Evolutionary conservation across 768 basidiomycete genomes (phyloP).

Genomic region (Asterophora parasitica): DNA sequence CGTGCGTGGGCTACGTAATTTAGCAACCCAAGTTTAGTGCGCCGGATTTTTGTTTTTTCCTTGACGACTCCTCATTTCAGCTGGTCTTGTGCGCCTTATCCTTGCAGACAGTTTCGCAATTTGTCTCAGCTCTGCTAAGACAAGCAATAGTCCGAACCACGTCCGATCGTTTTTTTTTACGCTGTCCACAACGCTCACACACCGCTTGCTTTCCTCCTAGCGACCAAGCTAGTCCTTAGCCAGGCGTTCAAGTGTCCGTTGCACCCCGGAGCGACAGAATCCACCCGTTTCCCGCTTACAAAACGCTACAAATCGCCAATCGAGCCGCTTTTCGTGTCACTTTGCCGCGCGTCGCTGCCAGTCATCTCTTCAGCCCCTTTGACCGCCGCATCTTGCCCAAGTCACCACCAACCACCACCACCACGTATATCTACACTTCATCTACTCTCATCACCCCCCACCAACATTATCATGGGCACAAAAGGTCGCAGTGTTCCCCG

Average conservation of each 20-base stretch:
- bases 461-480: slow-evolving; percentile 39
- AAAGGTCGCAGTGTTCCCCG: slow-evolving; percentile 80
- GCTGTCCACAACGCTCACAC: neutral
- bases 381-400: slow-evolving; percentile 14
- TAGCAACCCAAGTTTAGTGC: slow-evolving; percentile 16
- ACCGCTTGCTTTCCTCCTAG: neutral
- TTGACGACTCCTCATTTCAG: slow-evolving; percentile 13
- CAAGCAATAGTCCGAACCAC: slow-evolving; percentile 18
- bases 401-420: neutral
- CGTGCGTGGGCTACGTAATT: slow-evolving; percentile 46
- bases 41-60: slow-evolving; percentile 24
- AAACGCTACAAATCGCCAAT: slow-evolving; percentile 12
- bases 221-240: too few relatives aligned
- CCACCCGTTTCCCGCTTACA: neutral
- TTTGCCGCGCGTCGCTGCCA: slow-evolving; percentile 20
- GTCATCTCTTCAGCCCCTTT: slow-evolving; percentile 21
- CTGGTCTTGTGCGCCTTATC: neutral
- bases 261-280: neutral
- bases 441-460: slow-evolving; percentile 5
- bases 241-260: neutral
- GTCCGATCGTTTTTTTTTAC: slow-evolving; percentile 21
- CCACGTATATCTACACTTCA: neutral
- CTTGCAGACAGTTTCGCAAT: slow-evolving; percentile 3
- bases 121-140: slow-evolving; percentile 10
- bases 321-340: slow-evolving; percentile 11